Percentiles rank a stretch among this genome's conserved stretches.
These are phyloP conservation scores for Neonothopanus nambi DNA, from an alignment of 1,284 basidiomycete genomes.

Conservation along the genomic window DNA sequence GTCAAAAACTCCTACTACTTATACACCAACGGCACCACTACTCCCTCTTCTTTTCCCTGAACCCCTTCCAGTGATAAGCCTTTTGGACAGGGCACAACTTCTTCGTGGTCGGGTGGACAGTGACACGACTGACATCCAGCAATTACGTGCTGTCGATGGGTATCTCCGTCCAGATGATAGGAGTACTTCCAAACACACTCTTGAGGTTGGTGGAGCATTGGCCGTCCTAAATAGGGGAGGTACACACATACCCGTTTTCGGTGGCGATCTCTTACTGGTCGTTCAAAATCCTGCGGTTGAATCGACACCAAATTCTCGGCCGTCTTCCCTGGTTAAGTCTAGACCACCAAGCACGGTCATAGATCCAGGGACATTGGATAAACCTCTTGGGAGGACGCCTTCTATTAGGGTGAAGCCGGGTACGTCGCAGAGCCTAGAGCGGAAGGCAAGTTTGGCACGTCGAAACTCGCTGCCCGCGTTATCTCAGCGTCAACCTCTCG, in stretches of 20 bases:
- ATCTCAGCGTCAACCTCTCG: conserved; percentile 58
- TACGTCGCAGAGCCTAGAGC: conserved; percentile 63
- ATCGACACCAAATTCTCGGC: conserved; percentile 48
- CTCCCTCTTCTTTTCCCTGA: conserved; percentile 75
- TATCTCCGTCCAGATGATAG: conserved; percentile 35
- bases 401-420: conserved; percentile 76
- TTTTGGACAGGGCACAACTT: conserved; percentile 66
- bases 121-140: conserved; percentile 57
- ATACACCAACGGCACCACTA: conserved; percentile 50
- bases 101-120: conserved; percentile 68
- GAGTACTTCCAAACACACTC: conserved; percentile 28
- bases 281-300: conserved; percentile 52
- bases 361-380: conserved; percentile 40
- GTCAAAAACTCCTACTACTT: conserved; percentile 44
- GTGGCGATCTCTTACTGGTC: conserved; percentile 70
- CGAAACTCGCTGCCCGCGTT: conserved; percentile 77
- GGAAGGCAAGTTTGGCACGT: conserved; percentile 70
- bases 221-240: conserved; percentile 56
- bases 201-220: conserved; percentile 33
- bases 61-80: conserved; percentile 60
- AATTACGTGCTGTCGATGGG: conserved; percentile 45
- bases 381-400: conserved; percentile 55
- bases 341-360: conserved; percentile 62
- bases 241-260: conserved; percentile 70
- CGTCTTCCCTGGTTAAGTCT: conserved; percentile 58